Evolutionary conservation across 306 rosid species (phyloP).

Genomic region (Comarum palustre): DNA sequence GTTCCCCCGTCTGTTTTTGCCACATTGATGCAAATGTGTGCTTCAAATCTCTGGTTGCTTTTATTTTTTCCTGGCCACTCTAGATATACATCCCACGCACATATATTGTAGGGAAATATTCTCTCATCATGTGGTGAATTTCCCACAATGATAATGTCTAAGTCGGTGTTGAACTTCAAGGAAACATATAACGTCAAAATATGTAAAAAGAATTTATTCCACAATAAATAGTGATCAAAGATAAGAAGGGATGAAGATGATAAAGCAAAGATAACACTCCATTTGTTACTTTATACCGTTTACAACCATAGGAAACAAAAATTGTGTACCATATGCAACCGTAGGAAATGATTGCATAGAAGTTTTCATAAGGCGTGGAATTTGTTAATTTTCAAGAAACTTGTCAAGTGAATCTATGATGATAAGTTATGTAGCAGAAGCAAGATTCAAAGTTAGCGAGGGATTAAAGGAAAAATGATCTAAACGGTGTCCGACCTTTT

Average conservation of each 20-base stretch:
- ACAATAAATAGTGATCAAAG: neutral
- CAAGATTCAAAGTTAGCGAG: too few species aligned
- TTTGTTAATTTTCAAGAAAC: too few species aligned
- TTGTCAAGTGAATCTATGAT: too few species aligned
- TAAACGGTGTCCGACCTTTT: too few species aligned
- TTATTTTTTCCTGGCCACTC: conserved; percentile 10
- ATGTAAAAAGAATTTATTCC: neutral
- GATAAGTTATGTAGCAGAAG: too few species aligned
- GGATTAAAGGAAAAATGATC: too few species aligned
- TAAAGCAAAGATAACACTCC: neutral
- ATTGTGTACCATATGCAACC: too few species aligned
- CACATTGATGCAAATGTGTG: neutral
- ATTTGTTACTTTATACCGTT: neutral
- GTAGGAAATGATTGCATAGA: too few species aligned
- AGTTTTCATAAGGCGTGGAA: too few species aligned
- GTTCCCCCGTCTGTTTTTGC: neutral
- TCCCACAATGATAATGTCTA: neutral
- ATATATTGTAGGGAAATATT: neutral
- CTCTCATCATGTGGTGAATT: neutral
- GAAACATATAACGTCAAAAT: neutral
- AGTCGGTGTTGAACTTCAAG: neutral
- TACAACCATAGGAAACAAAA: neutral
- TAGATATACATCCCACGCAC: neutral
- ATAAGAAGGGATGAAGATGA: neutral
- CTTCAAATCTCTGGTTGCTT: neutral